Evolutionary conservation across 257 asterid genomes (phyloP), one percentile per base, ranked within the genome.

Genomic region (Verbascum thapsus): DNA sequence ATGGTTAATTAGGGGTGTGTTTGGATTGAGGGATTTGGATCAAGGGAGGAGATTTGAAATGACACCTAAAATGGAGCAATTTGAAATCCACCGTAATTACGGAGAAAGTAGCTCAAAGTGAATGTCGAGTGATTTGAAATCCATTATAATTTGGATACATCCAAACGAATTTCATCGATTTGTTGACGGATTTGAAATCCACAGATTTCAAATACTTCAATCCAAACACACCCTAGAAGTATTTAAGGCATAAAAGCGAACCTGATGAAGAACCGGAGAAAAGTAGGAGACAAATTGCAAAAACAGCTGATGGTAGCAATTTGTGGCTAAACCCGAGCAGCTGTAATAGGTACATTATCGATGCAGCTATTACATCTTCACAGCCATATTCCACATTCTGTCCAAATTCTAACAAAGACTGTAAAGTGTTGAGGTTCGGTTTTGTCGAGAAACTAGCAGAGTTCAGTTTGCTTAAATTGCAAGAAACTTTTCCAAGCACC

Each of bases 211-310:
- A n/a, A n/a, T n/a, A n/a, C n/a, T n/a, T n/a, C n/a, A n/a, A n/a
- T n/a, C n/a, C n/a, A n/a, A n/a, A n/a, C n/a, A n/a, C n/a, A n/a
- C n/a, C n/a, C n/a, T n/a, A 44, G 15, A 47, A 17, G 49, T 59
- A 20, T 13, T n/a, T 10, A 22, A 17, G 59, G 37, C 22, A 23
- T 23, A 30, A 61, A 77, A 72, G 3, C 20, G 54, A 56, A 91
- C 96, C 98, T 86, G 88, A 23, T 10, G 70, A 49, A 45, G 85
- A 73, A 53, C 63, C 68, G 5, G 75, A 38, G 67, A 61, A 70
- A 44, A 88, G 85, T 70, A 90, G 83, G 73, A 88, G 84, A 75
- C 79, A 78, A 4, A 88, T 82, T 49, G 95, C 91, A 71, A 88
- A 79, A 72, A 86, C 95, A 56, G 81, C 83, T 12, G 95, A 83